phyloP scores from a whole-genome alignment of 2,329 filamentous ascomycete species.

The Aspergillus texensis region DNA sequence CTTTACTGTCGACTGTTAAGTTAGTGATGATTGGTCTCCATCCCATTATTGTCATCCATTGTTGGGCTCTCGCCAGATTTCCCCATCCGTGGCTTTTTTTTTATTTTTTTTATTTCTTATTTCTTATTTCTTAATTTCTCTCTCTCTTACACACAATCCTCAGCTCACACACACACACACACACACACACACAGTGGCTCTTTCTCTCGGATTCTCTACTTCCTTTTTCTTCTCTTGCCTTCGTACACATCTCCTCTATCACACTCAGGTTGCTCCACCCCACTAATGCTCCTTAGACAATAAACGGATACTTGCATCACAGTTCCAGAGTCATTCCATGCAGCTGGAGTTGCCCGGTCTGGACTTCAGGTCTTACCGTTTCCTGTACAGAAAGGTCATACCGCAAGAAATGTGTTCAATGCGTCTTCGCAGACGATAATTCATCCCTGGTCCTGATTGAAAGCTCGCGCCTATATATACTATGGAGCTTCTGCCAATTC shows the following conservation, averaged over 20 bases:
- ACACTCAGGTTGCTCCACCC: conserved; percentile 18
- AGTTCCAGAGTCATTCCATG: conserved; percentile 19
- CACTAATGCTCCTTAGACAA: conserved; percentile 20
- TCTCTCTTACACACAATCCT: neutral
- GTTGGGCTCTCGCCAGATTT: neutral
- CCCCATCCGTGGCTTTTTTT: neutral
- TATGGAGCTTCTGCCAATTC: conserved; percentile 19
- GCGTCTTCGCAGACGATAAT: conserved; percentile 12
- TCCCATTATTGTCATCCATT: conserved; percentile 1
- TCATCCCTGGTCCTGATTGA: conserved; percentile 15
- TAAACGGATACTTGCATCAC: conserved; percentile 23
- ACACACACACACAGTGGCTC: conserved; percentile 4
- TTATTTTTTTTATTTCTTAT: neutral
- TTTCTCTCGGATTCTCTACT: neutral
- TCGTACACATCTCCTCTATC: neutral
- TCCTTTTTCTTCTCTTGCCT: conserved; percentile 4
- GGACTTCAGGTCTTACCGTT: conserved; percentile 20
- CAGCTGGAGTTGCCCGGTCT: conserved; percentile 20
- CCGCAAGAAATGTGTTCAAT: conserved; percentile 15
- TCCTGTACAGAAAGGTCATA: conserved; percentile 11
- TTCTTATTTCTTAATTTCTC: conserved; percentile 2
- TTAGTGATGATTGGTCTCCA: conserved; percentile 1
- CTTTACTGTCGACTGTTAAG: conserved; percentile 9
- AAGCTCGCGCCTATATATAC: conserved; percentile 26
- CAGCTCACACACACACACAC: conserved; percentile 6